A percentile compares a stretch with the other conserved stretches of the same genome.
These are phyloP conservation scores for Fusarium hostae DNA, from an alignment of 2,329 filamentous ascomycete genomes.

Conservation along the genomic window DNA sequence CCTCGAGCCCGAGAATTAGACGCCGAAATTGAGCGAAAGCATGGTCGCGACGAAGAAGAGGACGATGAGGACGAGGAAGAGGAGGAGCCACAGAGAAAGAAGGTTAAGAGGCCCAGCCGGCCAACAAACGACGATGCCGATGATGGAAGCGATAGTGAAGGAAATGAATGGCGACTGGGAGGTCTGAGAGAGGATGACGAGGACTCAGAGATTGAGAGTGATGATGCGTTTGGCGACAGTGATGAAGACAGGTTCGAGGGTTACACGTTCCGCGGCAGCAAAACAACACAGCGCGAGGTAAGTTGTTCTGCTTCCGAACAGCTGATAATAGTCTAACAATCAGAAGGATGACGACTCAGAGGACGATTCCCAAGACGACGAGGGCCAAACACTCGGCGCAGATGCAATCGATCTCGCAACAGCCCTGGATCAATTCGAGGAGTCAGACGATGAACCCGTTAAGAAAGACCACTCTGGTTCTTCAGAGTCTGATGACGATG, in stretches of 20 bases:
- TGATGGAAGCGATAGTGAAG: constrained; percentile 84
- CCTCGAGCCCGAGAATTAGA: constrained; percentile 64
- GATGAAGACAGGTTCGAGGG: constrained; percentile 87
- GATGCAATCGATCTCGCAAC: constrained; percentile 70
- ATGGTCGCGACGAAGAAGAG: constrained; percentile 57
- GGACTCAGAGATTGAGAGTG: constrained; percentile 73
- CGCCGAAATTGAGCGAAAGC: constrained; percentile 58
- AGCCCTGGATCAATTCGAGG: constrained; percentile 65
- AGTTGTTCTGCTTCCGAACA: neutral
- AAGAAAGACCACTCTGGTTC: constrained; percentile 57
- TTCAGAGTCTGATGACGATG: constrained; percentile 58
- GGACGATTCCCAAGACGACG: constrained; percentile 62
- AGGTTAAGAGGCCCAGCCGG: constrained; percentile 54
- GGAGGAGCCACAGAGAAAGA: constrained; percentile 54
- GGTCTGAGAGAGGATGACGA: constrained; percentile 65
- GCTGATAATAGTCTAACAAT: constrained; percentile 9
- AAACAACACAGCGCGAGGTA: constrained; percentile 49
- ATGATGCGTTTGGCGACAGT: constrained; percentile 88
- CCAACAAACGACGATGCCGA: constrained; percentile 66
- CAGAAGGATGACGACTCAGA: constrained; percentile 67
- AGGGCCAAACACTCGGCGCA: constrained; percentile 67
- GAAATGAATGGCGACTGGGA: constrained; percentile 86
- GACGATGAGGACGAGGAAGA: constrained; percentile 64
- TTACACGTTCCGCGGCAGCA: constrained; percentile 67
- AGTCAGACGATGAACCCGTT: constrained; percentile 60